Percentiles rank a stretch among this genome's conserved stretches.
These are phyloP conservation scores for Logfia minima DNA, from an alignment of 129 eudicot species.

Conservation along the genomic window DNA sequence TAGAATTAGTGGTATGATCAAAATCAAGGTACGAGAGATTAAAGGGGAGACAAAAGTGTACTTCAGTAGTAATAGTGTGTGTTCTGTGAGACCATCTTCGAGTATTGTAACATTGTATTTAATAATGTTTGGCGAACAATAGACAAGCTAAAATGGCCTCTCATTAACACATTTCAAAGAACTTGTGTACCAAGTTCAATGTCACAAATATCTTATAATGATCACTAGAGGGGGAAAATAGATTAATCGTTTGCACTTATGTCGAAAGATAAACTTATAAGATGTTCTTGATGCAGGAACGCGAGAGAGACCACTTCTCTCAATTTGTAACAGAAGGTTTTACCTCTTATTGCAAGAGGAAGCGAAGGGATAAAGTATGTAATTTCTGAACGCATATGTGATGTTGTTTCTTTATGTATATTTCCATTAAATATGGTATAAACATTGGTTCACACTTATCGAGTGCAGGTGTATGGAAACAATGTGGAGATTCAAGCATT, in stretches of 20 bases:
- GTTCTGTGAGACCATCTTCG: not conserved
- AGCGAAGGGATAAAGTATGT: constrained; percentile 87
- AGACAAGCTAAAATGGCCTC: not conserved
- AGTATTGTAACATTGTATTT: not conserved
- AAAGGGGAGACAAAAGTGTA: not conserved
- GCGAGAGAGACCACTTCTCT: constrained; percentile 96
- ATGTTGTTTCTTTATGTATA: not conserved
- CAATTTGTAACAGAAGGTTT: constrained; percentile 98
- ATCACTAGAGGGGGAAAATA: not conserved
- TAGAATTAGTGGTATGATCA: not conserved
- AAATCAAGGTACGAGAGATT: not conserved
- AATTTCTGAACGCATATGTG: not conserved
- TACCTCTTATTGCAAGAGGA: constrained; percentile 95
- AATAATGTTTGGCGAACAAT: not conserved
- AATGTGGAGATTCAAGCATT: constrained; percentile 92
- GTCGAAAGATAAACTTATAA: constrained; percentile 4
- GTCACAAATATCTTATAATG: not conserved
- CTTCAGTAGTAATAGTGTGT: not conserved
- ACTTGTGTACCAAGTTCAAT: not conserved
- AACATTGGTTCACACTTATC: not conserved
- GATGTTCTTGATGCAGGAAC: constrained; percentile 56
- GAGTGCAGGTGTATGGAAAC: constrained; percentile 85
- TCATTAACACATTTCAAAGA: not conserved
- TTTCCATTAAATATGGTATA: not conserved
- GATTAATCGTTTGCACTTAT: not conserved